Conservation (phyloP, 75 land plant genomes). For the Pinus tabuliformis region DNA sequence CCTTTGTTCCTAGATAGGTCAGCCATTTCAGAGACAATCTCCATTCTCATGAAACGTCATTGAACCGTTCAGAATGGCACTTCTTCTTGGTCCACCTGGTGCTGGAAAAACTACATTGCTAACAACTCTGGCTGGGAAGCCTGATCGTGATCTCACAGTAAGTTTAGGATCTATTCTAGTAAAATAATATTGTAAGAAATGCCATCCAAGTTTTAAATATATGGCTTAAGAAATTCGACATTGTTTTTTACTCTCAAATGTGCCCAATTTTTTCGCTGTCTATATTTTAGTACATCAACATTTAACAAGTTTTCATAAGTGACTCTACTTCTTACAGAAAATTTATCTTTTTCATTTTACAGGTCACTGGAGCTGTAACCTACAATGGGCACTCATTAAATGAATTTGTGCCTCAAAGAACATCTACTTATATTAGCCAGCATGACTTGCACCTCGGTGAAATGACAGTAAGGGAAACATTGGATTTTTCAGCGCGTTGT, state of each 20-base stretch:
- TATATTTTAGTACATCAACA: background rate
- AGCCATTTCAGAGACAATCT: background rate
- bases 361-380: constrained; percentile 73
- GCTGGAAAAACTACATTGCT: constrained; percentile 32
- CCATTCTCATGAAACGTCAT: background rate
- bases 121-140: constrained; percentile 33
- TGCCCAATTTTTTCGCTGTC: background rate
- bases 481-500: constrained; percentile 81
- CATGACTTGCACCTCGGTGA: constrained; percentile 77
- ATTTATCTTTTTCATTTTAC: background rate
- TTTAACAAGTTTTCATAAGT: background rate
- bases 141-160: constrained; percentile 20
- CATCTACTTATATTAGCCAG: constrained; percentile 85
- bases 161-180: constrained; percentile 19
- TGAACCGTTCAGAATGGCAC: constrained; percentile 21
- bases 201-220: too few species aligned
- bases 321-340: background rate
- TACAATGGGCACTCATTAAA: constrained; percentile 80
- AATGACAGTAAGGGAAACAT: constrained; percentile 83
- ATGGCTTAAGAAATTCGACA: too few species aligned
- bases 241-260: constrained; percentile 19
- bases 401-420: constrained; percentile 83
- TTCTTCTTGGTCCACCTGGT: constrained; percentile 39
- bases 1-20: background rate
- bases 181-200: constrained; percentile 18